Evolutionary conservation across 306 rosid genomes (phyloP).

Genomic region (Cajanus cajan): DNA sequence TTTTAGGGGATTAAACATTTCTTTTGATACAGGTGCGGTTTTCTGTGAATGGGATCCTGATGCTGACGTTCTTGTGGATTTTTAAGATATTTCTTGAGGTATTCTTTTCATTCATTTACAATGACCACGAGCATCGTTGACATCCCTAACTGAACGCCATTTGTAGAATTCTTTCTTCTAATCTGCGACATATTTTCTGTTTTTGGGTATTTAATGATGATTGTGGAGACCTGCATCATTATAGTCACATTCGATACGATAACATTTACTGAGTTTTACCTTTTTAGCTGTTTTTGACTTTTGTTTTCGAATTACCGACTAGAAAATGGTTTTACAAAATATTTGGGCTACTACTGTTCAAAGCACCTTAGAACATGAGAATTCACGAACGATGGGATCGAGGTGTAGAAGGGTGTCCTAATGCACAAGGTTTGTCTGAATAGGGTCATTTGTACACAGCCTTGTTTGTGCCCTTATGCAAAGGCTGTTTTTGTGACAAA

Average conservation of each 20-base stretch:
- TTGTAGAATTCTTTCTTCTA: background rate
- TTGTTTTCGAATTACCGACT: background rate
- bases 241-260: background rate
- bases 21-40: constrained; percentile 51
- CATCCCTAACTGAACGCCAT: background rate
- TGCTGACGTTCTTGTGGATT: constrained; percentile 70
- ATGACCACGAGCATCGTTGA: background rate
- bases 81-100: constrained; percentile 83
- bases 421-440: background rate
- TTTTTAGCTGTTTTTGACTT: background rate
- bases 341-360: background rate
- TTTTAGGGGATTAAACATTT: background rate
- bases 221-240: background rate
- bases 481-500: background rate
- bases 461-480: background rate
- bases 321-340: background rate
- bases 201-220: background rate
- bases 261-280: background rate
- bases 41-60: constrained; percentile 66
- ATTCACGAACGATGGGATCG: background rate
- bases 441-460: background rate
- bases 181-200: background rate
- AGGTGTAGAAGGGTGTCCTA: background rate
- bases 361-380: background rate
- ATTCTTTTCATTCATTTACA: constrained; percentile 1